phyloP scores from a whole-genome alignment of 495 filamentous ascomycete species.

The Daldinia grandis region DNA sequence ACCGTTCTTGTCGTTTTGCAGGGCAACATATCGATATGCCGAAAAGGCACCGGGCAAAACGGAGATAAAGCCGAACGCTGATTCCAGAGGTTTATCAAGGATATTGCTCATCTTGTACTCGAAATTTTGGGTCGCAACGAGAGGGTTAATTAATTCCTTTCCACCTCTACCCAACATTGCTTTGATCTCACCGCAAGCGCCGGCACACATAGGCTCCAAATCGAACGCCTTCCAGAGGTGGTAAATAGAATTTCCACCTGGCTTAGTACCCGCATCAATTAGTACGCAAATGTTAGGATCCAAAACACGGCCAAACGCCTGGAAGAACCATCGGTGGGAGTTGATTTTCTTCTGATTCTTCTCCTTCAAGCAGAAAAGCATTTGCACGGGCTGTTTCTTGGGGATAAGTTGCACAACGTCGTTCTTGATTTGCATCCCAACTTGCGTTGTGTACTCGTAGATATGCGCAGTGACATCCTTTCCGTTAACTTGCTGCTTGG shows the following conservation, averaged over 20 bases:
- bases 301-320: conserved; percentile 91
- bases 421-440: conserved; percentile 86
- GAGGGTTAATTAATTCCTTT: conserved; percentile 89
- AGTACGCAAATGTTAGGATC: conserved; percentile 97
- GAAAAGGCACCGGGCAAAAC: conserved; percentile 98
- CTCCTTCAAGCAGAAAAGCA: conserved; percentile 99
- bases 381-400: conserved; percentile 84
- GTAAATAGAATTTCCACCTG: conserved; percentile 93
- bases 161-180: conserved; percentile 91
- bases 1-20: conserved; percentile 96
- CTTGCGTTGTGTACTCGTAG: conserved; percentile 98
- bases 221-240: conserved; percentile 99
- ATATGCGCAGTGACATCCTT: conserved; percentile 98
- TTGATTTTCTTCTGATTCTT: conserved; percentile 99
- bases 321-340: conserved; percentile 99
- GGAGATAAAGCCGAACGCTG: conserved; percentile 96
- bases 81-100: conserved; percentile 96
- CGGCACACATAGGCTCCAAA: conserved; percentile 94
- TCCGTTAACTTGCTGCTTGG: conserved; percentile 95
- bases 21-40: conserved; percentile 90
- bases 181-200: conserved; percentile 99
- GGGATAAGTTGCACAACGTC: conserved; percentile 83
- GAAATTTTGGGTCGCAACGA: conserved; percentile 98
- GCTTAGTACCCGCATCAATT: conserved; percentile 94
- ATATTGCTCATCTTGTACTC: conserved; percentile 99